Conservation (phyloP, 495 filamentous ascomycete genomes). For the Xylaria grammica region DNA sequence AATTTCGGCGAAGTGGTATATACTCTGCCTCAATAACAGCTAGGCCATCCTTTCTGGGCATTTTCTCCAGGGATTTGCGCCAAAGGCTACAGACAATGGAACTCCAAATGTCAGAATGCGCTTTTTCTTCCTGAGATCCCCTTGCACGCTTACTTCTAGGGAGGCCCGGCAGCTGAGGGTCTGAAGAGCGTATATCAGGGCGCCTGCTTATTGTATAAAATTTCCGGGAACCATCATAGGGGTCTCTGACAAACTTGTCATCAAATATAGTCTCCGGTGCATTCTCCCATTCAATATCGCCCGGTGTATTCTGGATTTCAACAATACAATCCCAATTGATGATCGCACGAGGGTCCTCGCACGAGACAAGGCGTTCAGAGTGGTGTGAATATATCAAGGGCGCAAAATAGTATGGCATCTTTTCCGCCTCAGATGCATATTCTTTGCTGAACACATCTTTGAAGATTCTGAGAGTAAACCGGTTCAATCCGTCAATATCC, state of each 20-base stretch:
- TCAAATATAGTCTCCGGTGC: slow-evolving; percentile 62
- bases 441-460: slow-evolving; percentile 88
- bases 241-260: slow-evolving; percentile 73
- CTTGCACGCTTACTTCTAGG: slow-evolving; percentile 32
- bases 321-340: slow-evolving; percentile 73
- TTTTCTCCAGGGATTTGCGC: slow-evolving; percentile 34
- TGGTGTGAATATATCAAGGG: slow-evolving; percentile 55
- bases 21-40: slow-evolving; percentile 78
- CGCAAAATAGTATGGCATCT: slow-evolving; percentile 85
- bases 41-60: slow-evolving; percentile 62
- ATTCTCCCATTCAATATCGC: slow-evolving; percentile 53
- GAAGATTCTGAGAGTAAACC: slow-evolving; percentile 77
- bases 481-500: slow-evolving; percentile 58
- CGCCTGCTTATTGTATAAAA: slow-evolving; percentile 55
- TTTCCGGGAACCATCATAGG: slow-evolving; percentile 72
- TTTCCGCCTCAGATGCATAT: slow-evolving; percentile 65
- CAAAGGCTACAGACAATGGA: slow-evolving; percentile 50
- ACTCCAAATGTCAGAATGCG: slow-evolving; percentile 44
- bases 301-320: slow-evolving; percentile 34
- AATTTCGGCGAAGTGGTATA: slow-evolving; percentile 77
- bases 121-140: slow-evolving; percentile 23
- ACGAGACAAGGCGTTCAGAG: slow-evolving; percentile 28
- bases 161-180: slow-evolving; percentile 44
- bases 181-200: slow-evolving; percentile 50
- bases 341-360: slow-evolving; percentile 37